Percentiles rank a stretch among this genome's conserved stretches.
Evolutionary conservation across 257 asterid species (phyloP).

Genomic region (Fraxinus excelsior): DNA sequence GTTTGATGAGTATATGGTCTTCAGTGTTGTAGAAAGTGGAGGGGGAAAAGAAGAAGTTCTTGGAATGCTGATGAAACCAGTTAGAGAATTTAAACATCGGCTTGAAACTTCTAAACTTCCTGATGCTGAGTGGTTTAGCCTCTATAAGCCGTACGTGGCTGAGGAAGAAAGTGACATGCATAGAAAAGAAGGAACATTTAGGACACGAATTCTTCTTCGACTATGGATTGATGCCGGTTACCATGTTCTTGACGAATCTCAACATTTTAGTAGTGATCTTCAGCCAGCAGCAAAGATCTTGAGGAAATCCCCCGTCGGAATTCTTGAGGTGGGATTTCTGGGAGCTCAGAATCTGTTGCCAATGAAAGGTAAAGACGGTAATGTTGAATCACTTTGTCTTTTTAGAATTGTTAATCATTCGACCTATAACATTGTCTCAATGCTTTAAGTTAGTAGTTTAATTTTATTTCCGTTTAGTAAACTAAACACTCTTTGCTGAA

Average conservation of each 20-base stretch:
- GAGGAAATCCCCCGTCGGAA: conserved; percentile 70
- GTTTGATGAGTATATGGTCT: conserved; percentile 66
- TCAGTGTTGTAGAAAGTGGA: conserved; percentile 72
- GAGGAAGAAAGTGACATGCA: conserved; percentile 53
- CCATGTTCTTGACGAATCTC: conserved; percentile 90
- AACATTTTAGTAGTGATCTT: conserved; percentile 87
- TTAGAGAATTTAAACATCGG: conserved; percentile 59
- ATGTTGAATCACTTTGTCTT: neutral
- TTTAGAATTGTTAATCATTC: neutral
- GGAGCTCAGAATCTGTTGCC: conserved; percentile 73
- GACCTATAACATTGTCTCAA: no score
- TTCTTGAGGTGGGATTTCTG: conserved; percentile 84
- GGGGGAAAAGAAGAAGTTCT: conserved; percentile 66
- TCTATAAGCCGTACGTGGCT: conserved; percentile 50
- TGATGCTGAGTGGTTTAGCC: conserved; percentile 67
- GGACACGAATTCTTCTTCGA: conserved; percentile 65
- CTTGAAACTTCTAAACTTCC: conserved; percentile 55
- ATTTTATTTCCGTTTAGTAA: no score
- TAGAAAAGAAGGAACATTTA: conserved; percentile 72
- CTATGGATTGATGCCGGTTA: conserved; percentile 74
- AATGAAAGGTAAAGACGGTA: conserved; percentile 70
- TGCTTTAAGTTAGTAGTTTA: no score
- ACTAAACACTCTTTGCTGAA: no score
- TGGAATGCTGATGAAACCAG: conserved; percentile 61
- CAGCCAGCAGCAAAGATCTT: conserved; percentile 73